These are phyloP conservation scores for Lentinula novae-zelandiae DNA, from an alignment of 1,284 basidiomycete species.

Conservation along the genomic window DNA sequence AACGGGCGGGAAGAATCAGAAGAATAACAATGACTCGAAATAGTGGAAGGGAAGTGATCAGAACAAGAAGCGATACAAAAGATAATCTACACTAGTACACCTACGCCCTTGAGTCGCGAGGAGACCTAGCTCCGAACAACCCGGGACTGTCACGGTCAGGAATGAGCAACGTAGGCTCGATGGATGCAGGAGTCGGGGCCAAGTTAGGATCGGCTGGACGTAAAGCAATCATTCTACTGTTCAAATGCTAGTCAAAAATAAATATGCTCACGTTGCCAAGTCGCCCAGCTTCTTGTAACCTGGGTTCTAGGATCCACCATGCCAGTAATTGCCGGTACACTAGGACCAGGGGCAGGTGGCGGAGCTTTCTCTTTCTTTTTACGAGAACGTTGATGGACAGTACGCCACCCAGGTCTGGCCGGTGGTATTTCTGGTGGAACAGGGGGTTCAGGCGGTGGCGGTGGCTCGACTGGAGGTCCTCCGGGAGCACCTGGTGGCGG, in stretches of 20 bases:
- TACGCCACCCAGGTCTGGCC: conserved; percentile 56
- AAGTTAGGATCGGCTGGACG: conserved; percentile 41
- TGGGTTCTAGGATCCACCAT: conserved; percentile 30
- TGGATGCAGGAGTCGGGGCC: conserved; percentile 46
- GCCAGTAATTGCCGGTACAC: conserved; percentile 22
- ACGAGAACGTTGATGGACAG: conserved; percentile 36
- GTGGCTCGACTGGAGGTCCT: conserved; percentile 32
- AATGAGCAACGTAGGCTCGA: conserved; percentile 49
- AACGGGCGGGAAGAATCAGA: too few relatives aligned
- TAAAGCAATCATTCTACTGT: conserved; percentile 11
- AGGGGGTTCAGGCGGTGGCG: conserved; percentile 37
- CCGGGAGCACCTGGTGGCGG: conserved; percentile 39
- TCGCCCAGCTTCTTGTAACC: conserved; percentile 48
- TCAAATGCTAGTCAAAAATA: background rate
- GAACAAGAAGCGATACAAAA: too few relatives aligned
- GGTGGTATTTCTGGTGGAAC: conserved; percentile 38
- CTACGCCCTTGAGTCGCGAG: conserved; percentile 31
- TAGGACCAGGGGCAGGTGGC: conserved; percentile 28
- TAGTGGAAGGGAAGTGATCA: too few relatives aligned
- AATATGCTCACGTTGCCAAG: conserved; percentile 62
- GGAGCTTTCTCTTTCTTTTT: conserved; percentile 36
- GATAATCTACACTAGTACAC: background rate
- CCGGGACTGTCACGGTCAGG: conserved; percentile 55
- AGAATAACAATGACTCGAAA: too few relatives aligned
- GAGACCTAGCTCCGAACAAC: conserved; percentile 61